Evolutionary conservation across 2,329 filamentous ascomycete species (phyloP).

Genomic region (Talaromyces sp.): DNA sequence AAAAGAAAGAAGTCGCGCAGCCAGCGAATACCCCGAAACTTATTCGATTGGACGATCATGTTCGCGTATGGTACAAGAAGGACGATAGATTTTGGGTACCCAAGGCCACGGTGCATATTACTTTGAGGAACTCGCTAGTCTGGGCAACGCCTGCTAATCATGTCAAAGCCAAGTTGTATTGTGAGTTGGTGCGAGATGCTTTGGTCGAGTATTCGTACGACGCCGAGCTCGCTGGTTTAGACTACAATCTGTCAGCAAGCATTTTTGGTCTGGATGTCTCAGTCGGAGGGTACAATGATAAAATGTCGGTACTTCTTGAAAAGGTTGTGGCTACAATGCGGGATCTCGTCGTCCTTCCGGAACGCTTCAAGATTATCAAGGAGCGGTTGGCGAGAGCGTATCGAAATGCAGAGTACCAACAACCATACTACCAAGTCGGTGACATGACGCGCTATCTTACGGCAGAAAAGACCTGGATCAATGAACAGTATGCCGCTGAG

Average conservation of each 20-base stretch:
- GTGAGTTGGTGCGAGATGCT: slow-evolving; percentile 81
- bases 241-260: slow-evolving; percentile 74
- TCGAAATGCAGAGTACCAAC: slow-evolving; percentile 82
- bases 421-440: slow-evolving; percentile 84
- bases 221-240: slow-evolving; percentile 84
- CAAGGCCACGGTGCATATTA: slow-evolving; percentile 82
- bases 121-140: slow-evolving; percentile 74
- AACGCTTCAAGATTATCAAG: slow-evolving; percentile 87
- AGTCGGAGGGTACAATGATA: slow-evolving; percentile 92
- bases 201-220: slow-evolving; percentile 94
- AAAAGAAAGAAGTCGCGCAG: slow-evolving; percentile 83
- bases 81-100: slow-evolving; percentile 98
- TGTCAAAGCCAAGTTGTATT: slow-evolving; percentile 75
- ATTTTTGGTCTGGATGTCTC: slow-evolving; percentile 71
- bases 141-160: slow-evolving; percentile 73
- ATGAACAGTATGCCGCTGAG: slow-evolving; percentile 75
- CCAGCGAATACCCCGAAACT: slow-evolving; percentile 72
- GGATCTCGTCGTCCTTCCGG: slow-evolving; percentile 77
- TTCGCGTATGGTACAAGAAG: slow-evolving; percentile 95
- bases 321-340: slow-evolving; percentile 82
- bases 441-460: slow-evolving; percentile 79
- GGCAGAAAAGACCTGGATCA: slow-evolving; percentile 71
- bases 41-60: slow-evolving; percentile 76
- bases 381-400: slow-evolving; percentile 74
- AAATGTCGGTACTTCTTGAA: slow-evolving; percentile 83